Evolutionary conservation across 139 green algal species (phyloP).

Genomic region (Chlamydomonas schloesseri): DNA sequence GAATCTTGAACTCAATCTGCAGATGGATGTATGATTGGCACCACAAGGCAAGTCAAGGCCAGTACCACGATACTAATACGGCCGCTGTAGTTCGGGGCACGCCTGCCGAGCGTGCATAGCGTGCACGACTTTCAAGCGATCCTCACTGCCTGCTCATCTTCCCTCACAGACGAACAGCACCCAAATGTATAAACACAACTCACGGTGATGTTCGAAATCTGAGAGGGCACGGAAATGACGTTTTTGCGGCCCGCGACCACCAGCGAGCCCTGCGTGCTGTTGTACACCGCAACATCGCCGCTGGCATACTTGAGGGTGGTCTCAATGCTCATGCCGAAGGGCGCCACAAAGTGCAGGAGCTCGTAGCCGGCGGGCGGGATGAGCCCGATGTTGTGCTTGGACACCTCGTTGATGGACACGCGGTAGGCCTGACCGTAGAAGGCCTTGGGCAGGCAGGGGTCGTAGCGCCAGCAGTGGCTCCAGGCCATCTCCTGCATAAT

Average conservation of each 20-base stretch:
- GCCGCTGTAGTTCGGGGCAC: too few species aligned
- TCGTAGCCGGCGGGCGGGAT: not conserved
- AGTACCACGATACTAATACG: too few species aligned
- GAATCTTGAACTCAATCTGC: slow-evolving; percentile 40
- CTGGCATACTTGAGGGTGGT: too few species aligned
- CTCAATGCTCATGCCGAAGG: slow-evolving; percentile 20
- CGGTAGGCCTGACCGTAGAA: slow-evolving; percentile 23
- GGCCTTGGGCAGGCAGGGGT: not conserved
- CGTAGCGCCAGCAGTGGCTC: not conserved
- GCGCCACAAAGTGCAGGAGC: not conserved
- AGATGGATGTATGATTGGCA: too few species aligned
- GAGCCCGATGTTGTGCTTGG: not conserved
- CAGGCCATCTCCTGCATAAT: not conserved
- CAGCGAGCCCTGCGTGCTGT: not conserved
- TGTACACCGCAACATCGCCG: not conserved
- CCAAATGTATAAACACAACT: too few species aligned
- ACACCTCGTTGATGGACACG: not conserved
- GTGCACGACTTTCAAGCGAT: too few species aligned
- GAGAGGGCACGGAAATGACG: not conserved
- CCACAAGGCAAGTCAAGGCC: too few species aligned
- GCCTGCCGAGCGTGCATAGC: too few species aligned
- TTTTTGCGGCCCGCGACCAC: not conserved
- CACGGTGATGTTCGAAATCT: not conserved
- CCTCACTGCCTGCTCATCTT: too few species aligned
- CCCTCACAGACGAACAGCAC: too few species aligned